Base-by-base conservation (phyloP, 2,329 filamentous ascomycete species). In the Phialophora verrucosa region DNA sequence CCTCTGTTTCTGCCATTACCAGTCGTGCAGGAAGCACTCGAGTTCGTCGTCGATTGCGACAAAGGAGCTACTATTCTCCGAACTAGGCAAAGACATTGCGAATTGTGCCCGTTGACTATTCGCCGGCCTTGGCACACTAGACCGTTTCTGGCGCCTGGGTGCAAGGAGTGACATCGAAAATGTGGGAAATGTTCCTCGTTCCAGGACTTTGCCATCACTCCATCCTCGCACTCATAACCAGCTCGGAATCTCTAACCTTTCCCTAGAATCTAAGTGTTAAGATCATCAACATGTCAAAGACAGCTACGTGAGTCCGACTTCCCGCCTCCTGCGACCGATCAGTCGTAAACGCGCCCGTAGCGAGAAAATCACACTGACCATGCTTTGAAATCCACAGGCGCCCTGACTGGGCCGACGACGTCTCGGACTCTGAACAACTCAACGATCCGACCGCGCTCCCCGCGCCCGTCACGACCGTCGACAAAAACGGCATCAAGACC, bases 401-500 rank as follows among this genome's bases (percentile, higher is more conserved):
- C 54, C 66, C 71, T 32, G 72, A 74, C 61, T 73, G 73, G 73
- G 73, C 73, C 58, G 72, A 73, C 67, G 72, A 73, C 62, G 66
- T 72, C 55, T 68, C 95, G 79, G 95, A 98, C 83, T 92, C 95
- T 78, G 86, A 88, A 75, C 88, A 90, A 74, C 93, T 96, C 78
- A 91, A 94, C 76, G 90, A 92, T 82, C 91, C 95, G 81, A 87
- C 91, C 83, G 83, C 87, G 73, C 91, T 99, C 74, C 95, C 95
- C 68, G 87, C 91, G 73, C 89, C 91, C 73, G 90, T 95, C 83
- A 91, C 94, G 74, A 94, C 92, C 79, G 90, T 90, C 79, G 98
- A 99, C 88, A 97, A 97, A 83, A 95, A 99, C 80, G 95, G 96
- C 78, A 97, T 92, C 75, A 97, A 97, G 83, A 99, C 96, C 55